Conservation (phyloP, 2,329 filamentous ascomycete species). For the Neonectria sp. region DNA sequence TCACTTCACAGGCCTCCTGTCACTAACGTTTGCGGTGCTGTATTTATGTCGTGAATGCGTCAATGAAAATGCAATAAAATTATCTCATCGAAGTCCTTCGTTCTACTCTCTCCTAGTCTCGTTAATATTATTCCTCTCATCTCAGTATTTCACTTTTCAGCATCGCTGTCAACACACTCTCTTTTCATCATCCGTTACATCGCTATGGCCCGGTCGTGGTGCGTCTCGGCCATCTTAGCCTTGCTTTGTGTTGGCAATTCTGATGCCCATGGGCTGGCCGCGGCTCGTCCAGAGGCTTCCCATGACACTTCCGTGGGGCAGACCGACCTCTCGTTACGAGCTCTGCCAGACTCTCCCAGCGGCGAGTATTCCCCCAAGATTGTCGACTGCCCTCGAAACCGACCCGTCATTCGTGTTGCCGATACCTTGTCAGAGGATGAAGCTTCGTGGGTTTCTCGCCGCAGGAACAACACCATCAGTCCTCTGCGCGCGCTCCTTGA, state of each 20-base stretch:
- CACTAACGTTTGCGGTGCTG: not conserved
- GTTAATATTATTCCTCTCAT: not conserved
- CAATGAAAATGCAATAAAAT: not conserved
- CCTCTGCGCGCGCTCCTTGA: slow-evolving; percentile 81
- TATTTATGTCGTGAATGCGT: not conserved
- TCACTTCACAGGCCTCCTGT: not conserved
- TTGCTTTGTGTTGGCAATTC: not conserved
- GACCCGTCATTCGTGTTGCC: slow-evolving; percentile 77
- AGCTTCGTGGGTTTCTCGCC: slow-evolving; percentile 77
- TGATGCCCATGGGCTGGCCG: not conserved
- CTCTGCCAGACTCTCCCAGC: slow-evolving; percentile 26
- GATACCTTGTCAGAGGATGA: slow-evolving; percentile 76
- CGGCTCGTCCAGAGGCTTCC: too few species aligned
- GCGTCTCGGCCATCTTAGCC: not conserved
- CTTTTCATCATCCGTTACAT: not conserved
- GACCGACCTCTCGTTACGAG: slow-evolving; percentile 2
- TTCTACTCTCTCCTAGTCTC: not conserved
- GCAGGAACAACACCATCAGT: slow-evolving; percentile 79
- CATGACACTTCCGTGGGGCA: not conserved
- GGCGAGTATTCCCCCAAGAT: slow-evolving; percentile 77
- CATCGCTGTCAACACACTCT: not conserved
- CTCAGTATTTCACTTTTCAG: not conserved
- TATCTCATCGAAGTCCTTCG: not conserved
- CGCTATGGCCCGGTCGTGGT: not conserved
- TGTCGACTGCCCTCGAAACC: slow-evolving; percentile 76